Evolutionary conservation across 1,139 yeast genomes (phyloP).

Genomic region (Pneumocystis canis): DNA sequence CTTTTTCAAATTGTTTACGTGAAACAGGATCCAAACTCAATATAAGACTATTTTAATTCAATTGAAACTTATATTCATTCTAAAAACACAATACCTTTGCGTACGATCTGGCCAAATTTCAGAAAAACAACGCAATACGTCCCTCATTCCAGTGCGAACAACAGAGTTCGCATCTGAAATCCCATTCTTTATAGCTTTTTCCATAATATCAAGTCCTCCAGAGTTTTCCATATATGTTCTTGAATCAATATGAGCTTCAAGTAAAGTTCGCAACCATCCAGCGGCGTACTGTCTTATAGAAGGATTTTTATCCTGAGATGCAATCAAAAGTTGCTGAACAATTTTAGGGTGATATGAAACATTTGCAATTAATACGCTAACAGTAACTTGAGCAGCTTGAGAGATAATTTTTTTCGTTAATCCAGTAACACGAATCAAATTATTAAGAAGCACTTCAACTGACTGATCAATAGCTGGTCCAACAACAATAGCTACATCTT

Average conservation of each 20-base stretch:
- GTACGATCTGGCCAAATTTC: conserved; percentile 33
- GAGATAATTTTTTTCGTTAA: conserved; percentile 72
- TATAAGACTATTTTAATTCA: background rate
- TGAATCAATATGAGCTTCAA: conserved; percentile 32
- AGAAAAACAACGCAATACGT: conserved; percentile 57
- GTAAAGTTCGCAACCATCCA: conserved; percentile 50
- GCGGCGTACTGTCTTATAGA: conserved; percentile 60
- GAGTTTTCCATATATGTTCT: conserved; percentile 27
- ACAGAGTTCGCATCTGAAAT: conserved; percentile 66
- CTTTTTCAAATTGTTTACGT: conserved; percentile 41
- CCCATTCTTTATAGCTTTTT: conserved; percentile 43
- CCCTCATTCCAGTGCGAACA: conserved; percentile 64
- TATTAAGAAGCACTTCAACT: conserved; percentile 45
- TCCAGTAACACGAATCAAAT: conserved; percentile 49
- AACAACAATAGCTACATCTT: conserved; percentile 47
- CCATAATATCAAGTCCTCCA: conserved; percentile 34
- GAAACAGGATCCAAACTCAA: conserved; percentile 32
- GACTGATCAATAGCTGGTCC: conserved; percentile 41
- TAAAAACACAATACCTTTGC: conserved; percentile 19
- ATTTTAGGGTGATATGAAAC: conserved; percentile 41
- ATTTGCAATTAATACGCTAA: conserved; percentile 46
- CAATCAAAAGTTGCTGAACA: conserved; percentile 37
- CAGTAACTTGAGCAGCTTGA: conserved; percentile 52
- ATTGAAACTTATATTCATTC: conserved; percentile 23
- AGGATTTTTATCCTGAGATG: conserved; percentile 52